phyloP scores from a whole-genome alignment of 2,329 filamentous ascomycete genomes.

The Alternaria conjuncta region DNA sequence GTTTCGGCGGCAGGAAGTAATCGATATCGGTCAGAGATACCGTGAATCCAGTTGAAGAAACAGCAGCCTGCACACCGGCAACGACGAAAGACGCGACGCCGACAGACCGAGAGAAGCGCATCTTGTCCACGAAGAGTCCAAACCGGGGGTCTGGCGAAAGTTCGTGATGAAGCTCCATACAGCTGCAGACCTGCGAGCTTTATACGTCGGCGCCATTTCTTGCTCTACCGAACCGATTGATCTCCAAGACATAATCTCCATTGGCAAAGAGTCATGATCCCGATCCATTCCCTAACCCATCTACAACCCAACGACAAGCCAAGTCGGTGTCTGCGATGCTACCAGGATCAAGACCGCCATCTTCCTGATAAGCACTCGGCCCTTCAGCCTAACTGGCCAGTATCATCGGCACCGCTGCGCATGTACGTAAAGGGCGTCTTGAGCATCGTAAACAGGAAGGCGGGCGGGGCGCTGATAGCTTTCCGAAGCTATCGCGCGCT shows the following conservation, averaged over 20 bases:
- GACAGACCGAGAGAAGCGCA: slow-evolving; percentile 14
- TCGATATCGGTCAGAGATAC: slow-evolving; percentile 48
- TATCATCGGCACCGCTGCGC: not conserved
- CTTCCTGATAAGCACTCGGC: slow-evolving; percentile 4
- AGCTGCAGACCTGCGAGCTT: not conserved
- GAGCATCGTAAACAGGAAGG: not conserved
- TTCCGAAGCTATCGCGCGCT: not conserved
- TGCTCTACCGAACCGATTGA: not conserved
- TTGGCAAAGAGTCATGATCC: not conserved
- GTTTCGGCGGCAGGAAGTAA: slow-evolving; percentile 51
- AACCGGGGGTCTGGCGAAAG: not conserved
- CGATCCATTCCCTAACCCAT: not conserved
- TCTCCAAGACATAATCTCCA: not conserved
- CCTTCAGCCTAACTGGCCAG: slow-evolving; percentile 1
- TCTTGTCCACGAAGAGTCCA: not conserved
- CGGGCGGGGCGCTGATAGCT: not conserved
- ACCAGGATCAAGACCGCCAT: not conserved
- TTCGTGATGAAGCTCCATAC: not conserved
- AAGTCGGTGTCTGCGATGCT: not conserved
- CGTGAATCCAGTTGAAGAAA: slow-evolving; percentile 49
- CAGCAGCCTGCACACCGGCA: slow-evolving; percentile 21
- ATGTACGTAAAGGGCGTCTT: slow-evolving; percentile 3
- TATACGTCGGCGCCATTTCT: not conserved
- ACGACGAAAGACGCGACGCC: slow-evolving; percentile 10
- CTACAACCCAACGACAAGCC: not conserved